phyloP scores from a whole-genome alignment of 805 yeast species.

The Priceomyces medius region DNA sequence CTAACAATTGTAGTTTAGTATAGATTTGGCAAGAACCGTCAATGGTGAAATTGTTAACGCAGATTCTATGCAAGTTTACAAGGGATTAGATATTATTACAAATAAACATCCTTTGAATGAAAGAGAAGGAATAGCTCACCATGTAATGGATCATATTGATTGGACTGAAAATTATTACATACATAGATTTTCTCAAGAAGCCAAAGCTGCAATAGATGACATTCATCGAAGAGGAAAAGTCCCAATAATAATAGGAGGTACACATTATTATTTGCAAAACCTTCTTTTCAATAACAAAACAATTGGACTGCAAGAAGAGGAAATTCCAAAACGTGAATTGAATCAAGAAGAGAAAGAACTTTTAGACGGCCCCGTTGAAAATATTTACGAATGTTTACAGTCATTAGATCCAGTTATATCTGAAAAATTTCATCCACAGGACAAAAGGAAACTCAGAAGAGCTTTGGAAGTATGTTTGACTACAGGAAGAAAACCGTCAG shows the following conservation, averaged over 20 bases:
- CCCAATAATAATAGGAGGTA: conserved; percentile 93
- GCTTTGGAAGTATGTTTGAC: conserved; percentile 76
- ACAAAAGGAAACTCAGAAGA: conserved; percentile 70
- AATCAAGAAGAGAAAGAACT: conserved; percentile 33
- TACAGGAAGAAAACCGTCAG: conserved; percentile 69
- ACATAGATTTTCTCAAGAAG: conserved; percentile 76
- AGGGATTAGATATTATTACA: conserved; percentile 70
- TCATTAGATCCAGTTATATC: conserved; percentile 70
- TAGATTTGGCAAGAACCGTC: conserved; percentile 72
- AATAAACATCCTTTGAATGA: conserved; percentile 88
- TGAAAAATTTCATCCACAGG: conserved; percentile 88
- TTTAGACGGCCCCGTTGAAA: conserved; percentile 55
- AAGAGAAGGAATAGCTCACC: conserved; percentile 74
- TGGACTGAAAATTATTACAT: conserved; percentile 84
- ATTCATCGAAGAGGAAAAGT: conserved; percentile 66
- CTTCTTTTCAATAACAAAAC: conserved; percentile 70
- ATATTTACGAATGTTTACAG: conserved; percentile 47
- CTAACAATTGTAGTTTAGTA: conserved; percentile 46
- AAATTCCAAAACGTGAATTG: conserved; percentile 24
- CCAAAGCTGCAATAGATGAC: conserved; percentile 57
- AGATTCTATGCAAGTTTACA: conserved; percentile 95
- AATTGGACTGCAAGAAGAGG: conserved; percentile 34
- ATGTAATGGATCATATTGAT: conserved; percentile 77
- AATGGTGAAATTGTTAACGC: conserved; percentile 93
- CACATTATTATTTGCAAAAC: conserved; percentile 88